Conservation (phyloP, 805 yeast species). For the Candida oleophila region DNA sequence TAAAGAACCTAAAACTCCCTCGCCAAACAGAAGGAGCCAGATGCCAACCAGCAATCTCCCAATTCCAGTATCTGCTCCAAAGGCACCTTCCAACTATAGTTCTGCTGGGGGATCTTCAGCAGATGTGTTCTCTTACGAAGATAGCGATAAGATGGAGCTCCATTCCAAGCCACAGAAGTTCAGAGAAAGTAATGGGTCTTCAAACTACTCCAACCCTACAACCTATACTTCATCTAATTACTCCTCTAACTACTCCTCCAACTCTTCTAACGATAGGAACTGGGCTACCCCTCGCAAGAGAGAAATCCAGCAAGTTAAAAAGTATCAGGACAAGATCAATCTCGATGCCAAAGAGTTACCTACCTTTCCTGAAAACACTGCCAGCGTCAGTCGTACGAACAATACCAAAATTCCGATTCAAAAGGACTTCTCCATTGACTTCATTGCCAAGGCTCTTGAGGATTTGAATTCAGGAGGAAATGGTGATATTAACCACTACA, state of each 20-base stretch:
- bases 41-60: background rate
- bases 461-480: slow-evolving; percentile 45
- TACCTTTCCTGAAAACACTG: slow-evolving; percentile 6
- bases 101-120: slow-evolving; percentile 1
- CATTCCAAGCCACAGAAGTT: slow-evolving; percentile 8
- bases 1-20: background rate
- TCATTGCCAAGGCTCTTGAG: slow-evolving; percentile 45
- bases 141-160: background rate
- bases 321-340: slow-evolving; percentile 40
- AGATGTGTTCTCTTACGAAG: slow-evolving; percentile 17
- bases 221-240: slow-evolving; percentile 19
- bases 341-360: slow-evolving; percentile 31
- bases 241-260: slow-evolving; percentile 14
- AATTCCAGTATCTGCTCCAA: background rate
- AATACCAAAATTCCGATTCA: slow-evolving; percentile 26
- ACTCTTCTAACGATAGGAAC: slow-evolving; percentile 26
- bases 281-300: slow-evolving; percentile 46
- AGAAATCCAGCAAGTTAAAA: slow-evolving; percentile 26
- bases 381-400: background rate
- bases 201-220: slow-evolving; percentile 40
- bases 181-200: slow-evolving; percentile 16
- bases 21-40: background rate
- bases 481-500: slow-evolving; percentile 41
- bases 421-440: slow-evolving; percentile 45
- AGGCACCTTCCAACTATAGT: slow-evolving; percentile 5